Evolutionary conservation across 2,329 filamentous ascomycete genomes (phyloP), one percentile per base, ranked within the genome.

Genomic region (Colletotrichum endophyticum): DNA sequence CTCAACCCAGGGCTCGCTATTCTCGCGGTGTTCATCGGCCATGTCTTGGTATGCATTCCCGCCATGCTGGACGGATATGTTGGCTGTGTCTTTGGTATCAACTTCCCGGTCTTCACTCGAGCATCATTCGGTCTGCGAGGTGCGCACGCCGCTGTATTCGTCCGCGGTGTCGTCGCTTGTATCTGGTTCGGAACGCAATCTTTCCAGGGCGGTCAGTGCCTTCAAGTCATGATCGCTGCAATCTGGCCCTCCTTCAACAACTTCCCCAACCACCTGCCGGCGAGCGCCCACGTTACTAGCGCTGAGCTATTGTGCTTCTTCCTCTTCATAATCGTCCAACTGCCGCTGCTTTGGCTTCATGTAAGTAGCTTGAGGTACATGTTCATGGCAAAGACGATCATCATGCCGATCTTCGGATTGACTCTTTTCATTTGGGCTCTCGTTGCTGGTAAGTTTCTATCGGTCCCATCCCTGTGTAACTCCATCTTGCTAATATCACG

Each of bases 181-280:
- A 84, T 86, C 68, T 85, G 84, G 84, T 84, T 82, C 32, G 84
- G 81, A 8, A 82, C 84, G 9, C 83, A 84, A 71, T 81, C 80
- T 0, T 81, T 80, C 36, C 80, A 80, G 59, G 84, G 84, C 9
- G 81, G 80, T 2, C 80, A 79, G 8, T 81, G 80, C 44, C 78
- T 84, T n/a, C 82, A 80, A 13, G 78, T 82, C 49, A 81, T 84
- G 80, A 80, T 85, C 12, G 77, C 79, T 3, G 82, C 84, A 16
- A 85, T 87, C 72, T 88, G 85, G 85, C 86, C 86, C 1, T 84
- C 82, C 22, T 87, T 85, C 76, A 78, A 81, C 19, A 81, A 80
- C 67, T 82, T 89, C 19, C 85, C 85, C 6, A 88, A 88, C 72
- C 82, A 83, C 34, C 82, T 89, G 28, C 82, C 86, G 2, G 80